Evolutionary conservation across 2,329 filamentous ascomycete genomes (phyloP).

Genomic region (Nemania bipapillata): DNA sequence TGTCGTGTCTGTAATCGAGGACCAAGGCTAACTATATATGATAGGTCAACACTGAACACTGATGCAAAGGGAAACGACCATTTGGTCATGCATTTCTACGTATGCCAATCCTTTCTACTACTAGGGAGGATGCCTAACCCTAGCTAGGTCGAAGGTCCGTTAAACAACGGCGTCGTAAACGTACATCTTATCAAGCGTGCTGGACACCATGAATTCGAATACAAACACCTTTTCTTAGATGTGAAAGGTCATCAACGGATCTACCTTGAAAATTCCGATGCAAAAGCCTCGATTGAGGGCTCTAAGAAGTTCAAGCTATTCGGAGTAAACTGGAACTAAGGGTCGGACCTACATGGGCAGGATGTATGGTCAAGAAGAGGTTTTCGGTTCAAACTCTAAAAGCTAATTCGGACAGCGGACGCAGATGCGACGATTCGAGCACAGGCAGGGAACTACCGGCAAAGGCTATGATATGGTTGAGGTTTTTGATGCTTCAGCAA

Average conservation of each 20-base stretch:
- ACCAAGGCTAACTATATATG: constrained; percentile 21
- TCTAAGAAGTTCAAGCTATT: constrained; percentile 66
- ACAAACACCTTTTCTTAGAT: constrained; percentile 83
- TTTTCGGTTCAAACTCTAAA: not conserved
- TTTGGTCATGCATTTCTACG: constrained; percentile 85
- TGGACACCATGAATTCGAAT: constrained; percentile 75
- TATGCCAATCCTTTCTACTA: constrained; percentile 54
- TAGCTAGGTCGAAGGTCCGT: constrained; percentile 76
- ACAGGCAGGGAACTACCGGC: not conserved
- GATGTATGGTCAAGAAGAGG: not conserved
- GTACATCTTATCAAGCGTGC: constrained; percentile 79
- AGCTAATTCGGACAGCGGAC: not conserved
- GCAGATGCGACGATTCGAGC: not conserved
- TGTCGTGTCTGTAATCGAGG: not conserved
- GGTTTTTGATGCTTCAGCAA: not conserved
- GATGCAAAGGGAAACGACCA: constrained; percentile 83
- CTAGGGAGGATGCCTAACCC: constrained; percentile 41
- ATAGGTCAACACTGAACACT: constrained; percentile 72
- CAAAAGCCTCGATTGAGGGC: constrained; percentile 50
- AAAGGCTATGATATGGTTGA: not conserved
- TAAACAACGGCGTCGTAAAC: constrained; percentile 76
- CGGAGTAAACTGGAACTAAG: constrained; percentile 68
- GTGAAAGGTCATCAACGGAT: constrained; percentile 75
- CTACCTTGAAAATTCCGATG: constrained; percentile 71
- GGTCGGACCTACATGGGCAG: not conserved